A percentile compares a stretch with the other conserved stretches of the same genome.
Conservation (phyloP, 305 asterid genomes). For the Solanum hybrid region DNA sequence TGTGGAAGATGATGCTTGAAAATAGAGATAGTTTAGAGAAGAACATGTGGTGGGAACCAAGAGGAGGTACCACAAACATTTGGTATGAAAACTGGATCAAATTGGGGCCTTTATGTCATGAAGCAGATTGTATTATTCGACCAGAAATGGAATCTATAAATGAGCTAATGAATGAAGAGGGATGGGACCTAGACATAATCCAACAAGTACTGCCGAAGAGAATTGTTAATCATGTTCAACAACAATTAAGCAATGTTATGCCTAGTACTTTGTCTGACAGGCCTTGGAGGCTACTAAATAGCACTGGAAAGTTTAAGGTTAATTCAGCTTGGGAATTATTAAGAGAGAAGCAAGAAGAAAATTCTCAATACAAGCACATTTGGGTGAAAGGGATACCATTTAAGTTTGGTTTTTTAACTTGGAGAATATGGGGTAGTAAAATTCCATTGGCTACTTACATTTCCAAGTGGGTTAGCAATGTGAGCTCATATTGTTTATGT, state of each 20-base stretch:
- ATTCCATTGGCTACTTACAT: no score
- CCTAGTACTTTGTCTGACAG: background rate
- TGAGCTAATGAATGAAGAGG: background rate
- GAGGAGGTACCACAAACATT: background rate
- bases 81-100: background rate
- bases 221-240: background rate
- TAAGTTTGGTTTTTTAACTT: no score
- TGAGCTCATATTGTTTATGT: background rate
- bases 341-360: background rate
- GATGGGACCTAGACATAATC: background rate
- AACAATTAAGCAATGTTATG: no score
- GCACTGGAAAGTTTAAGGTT: background rate
- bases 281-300: background rate
- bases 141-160: background rate
- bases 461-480: no score
- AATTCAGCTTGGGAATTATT: background rate
- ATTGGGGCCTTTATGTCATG: background rate
- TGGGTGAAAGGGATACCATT: background rate
- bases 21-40: background rate
- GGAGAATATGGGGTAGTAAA: no score
- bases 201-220: background rate
- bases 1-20: background rate
- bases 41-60: background rate
- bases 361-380: background rate
- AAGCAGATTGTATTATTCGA: background rate